Evolutionary conservation across 306 rosid genomes (phyloP).

Genomic region (Chamaecrista fasciculata): DNA sequence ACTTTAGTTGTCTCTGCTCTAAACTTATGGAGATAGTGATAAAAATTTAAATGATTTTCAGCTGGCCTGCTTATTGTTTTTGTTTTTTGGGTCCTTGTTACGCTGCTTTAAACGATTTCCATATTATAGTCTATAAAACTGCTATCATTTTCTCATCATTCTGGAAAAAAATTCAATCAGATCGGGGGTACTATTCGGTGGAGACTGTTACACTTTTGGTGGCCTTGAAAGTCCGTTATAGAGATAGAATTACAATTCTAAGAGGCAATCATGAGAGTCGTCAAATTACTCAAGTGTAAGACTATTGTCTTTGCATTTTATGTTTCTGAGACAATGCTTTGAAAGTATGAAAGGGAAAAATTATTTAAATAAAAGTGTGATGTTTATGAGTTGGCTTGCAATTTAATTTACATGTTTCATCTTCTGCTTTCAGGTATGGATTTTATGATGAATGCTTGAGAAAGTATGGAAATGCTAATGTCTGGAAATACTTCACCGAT

Average conservation of each 20-base stretch:
- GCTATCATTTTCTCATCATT: constrained; percentile 27
- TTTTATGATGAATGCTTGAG: constrained; percentile 98
- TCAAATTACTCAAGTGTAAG: constrained; percentile 99
- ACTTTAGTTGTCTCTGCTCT: not conserved
- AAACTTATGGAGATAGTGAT: not conserved
- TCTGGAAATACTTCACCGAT: constrained; percentile 91
- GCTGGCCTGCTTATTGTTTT: too few relatives aligned
- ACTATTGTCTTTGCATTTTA: constrained; percentile 13
- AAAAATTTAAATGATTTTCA: not conserved
- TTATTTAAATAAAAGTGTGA: not conserved
- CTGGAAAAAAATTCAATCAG: constrained; percentile 44
- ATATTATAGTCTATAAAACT: constrained; percentile 5
- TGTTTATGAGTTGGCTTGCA: constrained; percentile 6
- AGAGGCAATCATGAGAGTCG: constrained; percentile 98
- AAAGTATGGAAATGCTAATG: constrained; percentile 97
- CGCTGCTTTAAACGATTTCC: not conserved
- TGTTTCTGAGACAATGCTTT: constrained; percentile 24
- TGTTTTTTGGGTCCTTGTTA: not conserved
- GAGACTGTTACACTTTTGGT: constrained; percentile 96
- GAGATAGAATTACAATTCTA: constrained; percentile 93
- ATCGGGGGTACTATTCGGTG: constrained; percentile 75
- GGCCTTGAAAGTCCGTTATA: constrained; percentile 91
- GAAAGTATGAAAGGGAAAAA: not conserved
- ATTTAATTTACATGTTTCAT: constrained; percentile 25
- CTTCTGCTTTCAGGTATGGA: constrained; percentile 73